A percentile compares a stretch with the other conserved stretches of the same genome.
These are phyloP conservation scores for Draba incana DNA, from an alignment of 345 rosid species.

Conservation along the genomic window DNA sequence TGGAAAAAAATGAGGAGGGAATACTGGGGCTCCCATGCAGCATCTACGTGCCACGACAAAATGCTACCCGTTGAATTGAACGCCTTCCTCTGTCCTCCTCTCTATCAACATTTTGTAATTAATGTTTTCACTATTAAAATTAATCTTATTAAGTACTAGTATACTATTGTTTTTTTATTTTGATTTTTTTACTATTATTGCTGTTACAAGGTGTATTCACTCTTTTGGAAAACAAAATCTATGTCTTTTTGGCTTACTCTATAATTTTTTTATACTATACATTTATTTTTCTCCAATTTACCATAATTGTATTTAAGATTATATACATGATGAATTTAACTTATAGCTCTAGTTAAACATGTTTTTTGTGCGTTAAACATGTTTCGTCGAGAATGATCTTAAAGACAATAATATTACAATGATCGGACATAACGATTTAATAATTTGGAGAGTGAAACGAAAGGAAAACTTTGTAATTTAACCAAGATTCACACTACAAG, in stretches of 20 bases:
- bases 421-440: too few relatives aligned
- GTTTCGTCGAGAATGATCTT: too few relatives aligned
- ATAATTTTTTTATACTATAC: not conserved
- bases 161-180: not conserved
- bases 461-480: too few relatives aligned
- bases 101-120: conserved; percentile 32
- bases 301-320: too few relatives aligned
- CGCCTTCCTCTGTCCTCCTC: conserved; percentile 29
- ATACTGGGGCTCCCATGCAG: conserved; percentile 51
- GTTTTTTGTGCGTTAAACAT: too few relatives aligned
- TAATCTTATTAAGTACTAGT: too few relatives aligned
- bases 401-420: too few relatives aligned
- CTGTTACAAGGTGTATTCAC: not conserved
- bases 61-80: conserved; percentile 53
- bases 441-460: too few relatives aligned
- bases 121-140: conserved; percentile 30
- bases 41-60: conserved; percentile 54
- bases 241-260: conserved; percentile 28
- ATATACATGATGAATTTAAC: too few relatives aligned
- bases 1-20: conserved; percentile 52
- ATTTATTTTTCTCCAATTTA: too few relatives aligned
- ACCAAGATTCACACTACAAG: too few relatives aligned
- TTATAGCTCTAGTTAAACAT: too few relatives aligned
- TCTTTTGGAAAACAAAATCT: not conserved
- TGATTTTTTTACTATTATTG: not conserved